Conservation (phyloP, 164 flowering plant species). For the Magnolia officinalis region DNA sequence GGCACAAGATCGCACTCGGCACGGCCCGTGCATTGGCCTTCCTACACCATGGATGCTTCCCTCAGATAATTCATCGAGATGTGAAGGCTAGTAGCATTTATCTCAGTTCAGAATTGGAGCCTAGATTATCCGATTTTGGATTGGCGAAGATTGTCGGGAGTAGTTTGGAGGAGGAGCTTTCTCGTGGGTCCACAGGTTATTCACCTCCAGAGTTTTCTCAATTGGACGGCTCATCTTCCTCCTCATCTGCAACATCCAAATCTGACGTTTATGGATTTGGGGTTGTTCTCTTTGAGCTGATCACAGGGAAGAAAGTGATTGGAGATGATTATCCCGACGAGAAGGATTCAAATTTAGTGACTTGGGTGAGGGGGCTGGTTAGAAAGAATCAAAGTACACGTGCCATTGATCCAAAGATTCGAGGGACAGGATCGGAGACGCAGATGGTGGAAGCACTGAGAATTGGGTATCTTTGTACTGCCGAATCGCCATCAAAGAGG, state of each 20-base stretch:
- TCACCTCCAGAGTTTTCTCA: constrained; percentile 58
- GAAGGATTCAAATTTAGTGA: constrained; percentile 51
- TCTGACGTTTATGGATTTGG: constrained; percentile 84
- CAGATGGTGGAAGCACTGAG: constrained; percentile 79
- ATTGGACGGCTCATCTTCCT: constrained; percentile 11
- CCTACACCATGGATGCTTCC: constrained; percentile 91
- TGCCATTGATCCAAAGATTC: constrained; percentile 67
- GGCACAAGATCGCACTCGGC: constrained; percentile 74
- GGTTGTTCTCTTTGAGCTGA: constrained; percentile 68
- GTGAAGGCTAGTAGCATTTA: constrained; percentile 81
- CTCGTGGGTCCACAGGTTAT: constrained; percentile 58
- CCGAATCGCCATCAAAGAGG: constrained; percentile 73
- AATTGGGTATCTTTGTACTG: constrained; percentile 86
- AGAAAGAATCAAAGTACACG: constrained; percentile 47
- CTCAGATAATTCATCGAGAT: constrained; percentile 75
- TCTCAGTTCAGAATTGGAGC: constrained; percentile 63
- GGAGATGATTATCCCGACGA: constrained; percentile 62
- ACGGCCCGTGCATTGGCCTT: constrained; percentile 84
- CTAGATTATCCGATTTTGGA: constrained; percentile 86
- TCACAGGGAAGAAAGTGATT: constrained; percentile 73
- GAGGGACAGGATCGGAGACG: constrained; percentile 43
- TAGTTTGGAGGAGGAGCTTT: constrained; percentile 39
- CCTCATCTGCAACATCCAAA: constrained; percentile 44
- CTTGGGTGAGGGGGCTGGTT: constrained; percentile 70
- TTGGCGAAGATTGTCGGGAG: constrained; percentile 60